Percentiles rank a stretch among this genome's conserved stretches.
phyloP scores from a whole-genome alignment of 805 yeast species.

The Candida germanica region DNA sequence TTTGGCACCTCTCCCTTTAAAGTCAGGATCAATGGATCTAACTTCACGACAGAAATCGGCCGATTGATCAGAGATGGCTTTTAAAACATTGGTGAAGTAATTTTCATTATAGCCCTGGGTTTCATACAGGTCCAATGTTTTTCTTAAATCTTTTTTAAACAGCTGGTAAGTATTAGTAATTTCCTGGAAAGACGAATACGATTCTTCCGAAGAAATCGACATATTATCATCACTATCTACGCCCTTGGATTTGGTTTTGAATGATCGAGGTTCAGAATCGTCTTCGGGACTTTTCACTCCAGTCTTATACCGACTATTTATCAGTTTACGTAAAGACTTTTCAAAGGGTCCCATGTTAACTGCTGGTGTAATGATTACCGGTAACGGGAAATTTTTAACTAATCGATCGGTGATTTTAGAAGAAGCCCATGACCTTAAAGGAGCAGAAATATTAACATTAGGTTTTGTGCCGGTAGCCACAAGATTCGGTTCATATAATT shows the following conservation, averaged over 20 bases:
- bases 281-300: background rate
- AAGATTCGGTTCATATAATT: slow-evolving; percentile 58
- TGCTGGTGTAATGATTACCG: slow-evolving; percentile 66
- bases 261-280: background rate
- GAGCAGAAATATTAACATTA: slow-evolving; percentile 38
- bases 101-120: slow-evolving; percentile 18
- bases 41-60: slow-evolving; percentile 33
- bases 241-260: background rate
- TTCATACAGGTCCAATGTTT: slow-evolving; percentile 14
- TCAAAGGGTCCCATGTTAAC: slow-evolving; percentile 55
- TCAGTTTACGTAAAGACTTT: slow-evolving; percentile 33
- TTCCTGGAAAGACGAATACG: slow-evolving; percentile 40
- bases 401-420: slow-evolving; percentile 62
- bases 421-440: slow-evolving; percentile 58
- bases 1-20: slow-evolving; percentile 39
- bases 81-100: slow-evolving; percentile 26
- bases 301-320: slow-evolving; percentile 13
- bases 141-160: slow-evolving; percentile 22
- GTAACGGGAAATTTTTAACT: slow-evolving; percentile 61
- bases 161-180: slow-evolving; percentile 30
- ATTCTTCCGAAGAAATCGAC: slow-evolving; percentile 25
- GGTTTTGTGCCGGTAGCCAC: slow-evolving; percentile 53
- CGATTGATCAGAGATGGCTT: slow-evolving; percentile 33
- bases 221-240: background rate
- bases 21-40: slow-evolving; percentile 35